Evolutionary conservation across 495 filamentous ascomycete species (phyloP).

Genomic region (Daldinia grandis): DNA sequence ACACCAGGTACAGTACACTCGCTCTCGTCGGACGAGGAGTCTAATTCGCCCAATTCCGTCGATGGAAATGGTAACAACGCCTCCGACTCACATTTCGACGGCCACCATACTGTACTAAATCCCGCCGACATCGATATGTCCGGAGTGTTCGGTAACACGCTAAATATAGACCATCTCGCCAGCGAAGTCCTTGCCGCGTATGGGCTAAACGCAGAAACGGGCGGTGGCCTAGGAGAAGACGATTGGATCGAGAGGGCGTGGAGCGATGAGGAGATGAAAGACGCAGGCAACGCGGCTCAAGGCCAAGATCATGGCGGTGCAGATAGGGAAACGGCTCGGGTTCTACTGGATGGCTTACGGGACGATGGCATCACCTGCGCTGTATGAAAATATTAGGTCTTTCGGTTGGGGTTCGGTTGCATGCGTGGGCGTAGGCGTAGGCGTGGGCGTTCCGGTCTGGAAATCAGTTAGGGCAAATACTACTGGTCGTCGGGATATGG

Average conservation of each 20-base stretch:
- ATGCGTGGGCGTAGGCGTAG: constrained; percentile 24
- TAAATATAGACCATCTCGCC: constrained; percentile 27
- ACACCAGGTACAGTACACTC: constrained; percentile 41
- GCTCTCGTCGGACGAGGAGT: constrained; percentile 44
- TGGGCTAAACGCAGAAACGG: constrained; percentile 20
- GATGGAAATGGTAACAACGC: constrained; percentile 14
- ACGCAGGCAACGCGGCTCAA: constrained; percentile 1
- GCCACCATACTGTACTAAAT: not conserved
- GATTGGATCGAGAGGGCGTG: constrained; percentile 44
- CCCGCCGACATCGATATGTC: constrained; percentile 34
- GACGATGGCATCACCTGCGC: constrained; percentile 32
- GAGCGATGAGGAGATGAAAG: constrained; percentile 37
- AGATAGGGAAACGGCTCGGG: constrained; percentile 42
- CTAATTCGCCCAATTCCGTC: constrained; percentile 38
- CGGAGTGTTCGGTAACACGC: constrained; percentile 14
- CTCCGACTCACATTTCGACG: not conserved
- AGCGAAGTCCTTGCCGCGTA: constrained; percentile 37
- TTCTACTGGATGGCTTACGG: constrained; percentile 40
- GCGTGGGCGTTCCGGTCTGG: constrained; percentile 3
- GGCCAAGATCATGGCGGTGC: not conserved
- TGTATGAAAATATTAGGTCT: constrained; percentile 19
- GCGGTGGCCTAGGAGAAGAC: constrained; percentile 15
- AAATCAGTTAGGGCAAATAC: not conserved
- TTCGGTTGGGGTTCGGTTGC: constrained; percentile 2
- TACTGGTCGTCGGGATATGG: not conserved